Evolutionary conservation across 176 grass and related monocot species (phyloP).

Genomic region (Oryza glumipatula): DNA sequence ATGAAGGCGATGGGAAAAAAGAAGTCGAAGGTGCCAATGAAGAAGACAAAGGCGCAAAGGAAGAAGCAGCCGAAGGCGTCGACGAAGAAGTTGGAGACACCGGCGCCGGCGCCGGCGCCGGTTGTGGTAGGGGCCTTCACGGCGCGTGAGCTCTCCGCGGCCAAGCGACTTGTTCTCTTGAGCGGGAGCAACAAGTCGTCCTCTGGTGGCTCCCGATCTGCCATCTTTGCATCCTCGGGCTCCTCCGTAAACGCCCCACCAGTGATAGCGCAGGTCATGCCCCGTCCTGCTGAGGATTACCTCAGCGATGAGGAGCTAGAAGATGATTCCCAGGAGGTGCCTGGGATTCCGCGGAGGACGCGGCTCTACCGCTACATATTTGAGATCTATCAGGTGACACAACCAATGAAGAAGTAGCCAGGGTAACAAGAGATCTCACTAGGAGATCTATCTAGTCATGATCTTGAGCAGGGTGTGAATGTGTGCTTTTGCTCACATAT

Average conservation of each 20-base stretch:
- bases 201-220: too few species aligned
- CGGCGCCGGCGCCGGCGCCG: too few species aligned
- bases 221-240: background rate
- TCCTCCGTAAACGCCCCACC: background rate
- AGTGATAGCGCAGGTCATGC: too few species aligned
- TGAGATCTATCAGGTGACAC: background rate
- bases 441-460: too few species aligned
- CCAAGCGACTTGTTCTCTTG: background rate
- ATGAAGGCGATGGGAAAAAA: too few species aligned
- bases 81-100: too few species aligned
- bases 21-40: background rate
- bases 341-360: background rate
- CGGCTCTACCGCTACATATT: background rate
- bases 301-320: background rate
- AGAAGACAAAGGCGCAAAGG: background rate
- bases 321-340: background rate
- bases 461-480: background rate
- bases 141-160: background rate
- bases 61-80: too few species aligned
- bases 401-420: background rate
- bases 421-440: too few species aligned
- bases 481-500: background rate
- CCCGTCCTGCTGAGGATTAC: background rate
- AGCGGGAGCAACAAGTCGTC: background rate
- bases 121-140: background rate